Base-by-base conservation (phyloP, 371 early-diverging fungal species). In the Vairimorpha necatrix region DNA sequence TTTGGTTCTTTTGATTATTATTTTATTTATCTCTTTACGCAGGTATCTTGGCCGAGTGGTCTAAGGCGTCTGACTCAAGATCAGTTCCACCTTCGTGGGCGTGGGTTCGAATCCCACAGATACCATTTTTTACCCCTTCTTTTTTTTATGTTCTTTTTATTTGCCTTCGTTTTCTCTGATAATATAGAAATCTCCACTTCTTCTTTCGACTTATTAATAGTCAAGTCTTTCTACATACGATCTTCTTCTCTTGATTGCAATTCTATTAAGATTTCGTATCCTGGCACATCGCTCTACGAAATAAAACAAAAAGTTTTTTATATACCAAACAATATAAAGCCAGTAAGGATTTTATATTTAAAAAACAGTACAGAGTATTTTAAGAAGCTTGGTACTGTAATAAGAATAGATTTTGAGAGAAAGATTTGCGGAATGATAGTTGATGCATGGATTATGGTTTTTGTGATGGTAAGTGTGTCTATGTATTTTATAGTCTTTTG, bases 331-430 rank as follows among this genome's bases (percentile, higher is more conserved):
- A n/a, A n/a, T n/a, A n/a, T n/a, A n/a, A n/a, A n/a, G n/a, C n/a
- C n/a, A n/a, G 42, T 16, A 42, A 42, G 42, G 16, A 16, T 42
- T 42, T 42, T 42, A 11, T 11, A 11, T 16, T 20, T 62, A 16
- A 20, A 16, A 9, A 28, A 62, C 20, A n/a, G 18, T 34, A 62
- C 62, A 36, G 11, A 2, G 7, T 62, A 62, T 62, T 36, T 36
- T 36, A 36, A 62, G 20, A 62, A 62, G 36, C 16, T 11, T 36
- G 20, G 22, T 3, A 34, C 13, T 3, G 2, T 1, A 62, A 62
- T 62, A 36, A 62, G 62, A 62, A 62, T 62, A 36, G 38, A 62
- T 34, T 62, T 26, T n/a, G 62, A 62, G n/a, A 2, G 13, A 4
- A 62, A 62, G 28, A 36, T 26, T 62, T 36, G 16, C 22, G 62